These are phyloP conservation scores for Pittosporum tobira DNA, from an alignment of 129 eudicot genomes.

Conservation along the genomic window DNA sequence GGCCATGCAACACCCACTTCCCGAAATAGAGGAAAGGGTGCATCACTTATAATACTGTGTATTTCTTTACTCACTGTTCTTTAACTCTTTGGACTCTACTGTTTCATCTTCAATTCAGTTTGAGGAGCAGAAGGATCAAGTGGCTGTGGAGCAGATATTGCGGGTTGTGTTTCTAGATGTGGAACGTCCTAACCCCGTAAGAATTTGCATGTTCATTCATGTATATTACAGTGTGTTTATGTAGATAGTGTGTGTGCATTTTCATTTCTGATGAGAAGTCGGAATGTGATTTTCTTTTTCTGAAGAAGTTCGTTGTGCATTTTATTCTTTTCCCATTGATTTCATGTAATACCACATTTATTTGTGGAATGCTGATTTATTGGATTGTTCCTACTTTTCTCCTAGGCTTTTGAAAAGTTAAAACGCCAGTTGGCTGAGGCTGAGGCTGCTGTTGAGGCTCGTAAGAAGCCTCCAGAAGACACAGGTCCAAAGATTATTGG, in stretches of 20 bases:
- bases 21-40: no score
- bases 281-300: neutral
- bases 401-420: constrained; percentile 71
- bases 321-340: neutral
- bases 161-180: constrained; percentile 72
- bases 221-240: neutral
- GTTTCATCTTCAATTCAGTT: constrained; percentile 29
- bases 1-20: no score
- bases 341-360: neutral
- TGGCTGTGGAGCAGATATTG: constrained; percentile 82
- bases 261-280: neutral
- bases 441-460: constrained; percentile 68
- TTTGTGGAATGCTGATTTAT: constrained; percentile 4
- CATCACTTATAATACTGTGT: no score
- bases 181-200: constrained; percentile 68
- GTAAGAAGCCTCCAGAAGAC: constrained; percentile 78
- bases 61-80: no score
- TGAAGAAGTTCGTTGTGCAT: neutral
- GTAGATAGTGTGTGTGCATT: neutral
- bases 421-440: constrained; percentile 86
- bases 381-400: neutral
- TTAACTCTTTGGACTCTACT: no score
- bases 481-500: constrained; percentile 67
- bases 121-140: constrained; percentile 88
- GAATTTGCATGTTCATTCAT: neutral